Conservation (phyloP, 2,329 filamentous ascomycete species). For the Trichophyton mentagrophytes region DNA sequence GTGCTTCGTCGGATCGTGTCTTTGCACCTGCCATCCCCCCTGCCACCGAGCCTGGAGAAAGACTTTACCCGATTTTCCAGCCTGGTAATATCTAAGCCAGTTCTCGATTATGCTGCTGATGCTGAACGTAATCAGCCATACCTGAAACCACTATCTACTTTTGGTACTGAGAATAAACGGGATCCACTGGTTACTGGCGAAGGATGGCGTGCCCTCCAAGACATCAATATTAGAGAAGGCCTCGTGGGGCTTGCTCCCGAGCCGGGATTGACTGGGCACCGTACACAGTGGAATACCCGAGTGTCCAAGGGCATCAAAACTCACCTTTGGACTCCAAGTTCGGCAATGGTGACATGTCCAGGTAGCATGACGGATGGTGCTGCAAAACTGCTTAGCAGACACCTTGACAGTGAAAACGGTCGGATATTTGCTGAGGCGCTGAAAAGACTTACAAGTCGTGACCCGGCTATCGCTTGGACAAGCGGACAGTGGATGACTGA, state of each 20-base stretch:
- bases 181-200: conserved; percentile 18
- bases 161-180: conserved; percentile 17
- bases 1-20: conserved; percentile 15
- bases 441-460: conserved; percentile 38
- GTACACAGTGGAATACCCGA: conserved; percentile 14
- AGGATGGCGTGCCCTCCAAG: conserved; percentile 18
- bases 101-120: conserved; percentile 14
- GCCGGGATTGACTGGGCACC: background rate
- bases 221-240: conserved; percentile 18
- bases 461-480: conserved; percentile 45
- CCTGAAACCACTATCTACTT: conserved; percentile 16
- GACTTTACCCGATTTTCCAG: conserved; percentile 16
- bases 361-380: conserved; percentile 21
- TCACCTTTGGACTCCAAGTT: conserved; percentile 17
- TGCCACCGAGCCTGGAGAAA: conserved; percentile 13
- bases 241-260: conserved; percentile 18
- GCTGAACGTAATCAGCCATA: conserved; percentile 16
- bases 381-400: conserved; percentile 16
- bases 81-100: conserved; percentile 14
- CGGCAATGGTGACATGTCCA: conserved; percentile 19
- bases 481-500: conserved; percentile 72
- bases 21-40: conserved; percentile 15
- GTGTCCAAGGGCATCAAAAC: conserved; percentile 17
- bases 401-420: conserved; percentile 15
- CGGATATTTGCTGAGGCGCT: conserved; percentile 14